Evolutionary conservation across 495 filamentous ascomycete genomes (phyloP).

Genomic region (Margaritispora aquatica): DNA sequence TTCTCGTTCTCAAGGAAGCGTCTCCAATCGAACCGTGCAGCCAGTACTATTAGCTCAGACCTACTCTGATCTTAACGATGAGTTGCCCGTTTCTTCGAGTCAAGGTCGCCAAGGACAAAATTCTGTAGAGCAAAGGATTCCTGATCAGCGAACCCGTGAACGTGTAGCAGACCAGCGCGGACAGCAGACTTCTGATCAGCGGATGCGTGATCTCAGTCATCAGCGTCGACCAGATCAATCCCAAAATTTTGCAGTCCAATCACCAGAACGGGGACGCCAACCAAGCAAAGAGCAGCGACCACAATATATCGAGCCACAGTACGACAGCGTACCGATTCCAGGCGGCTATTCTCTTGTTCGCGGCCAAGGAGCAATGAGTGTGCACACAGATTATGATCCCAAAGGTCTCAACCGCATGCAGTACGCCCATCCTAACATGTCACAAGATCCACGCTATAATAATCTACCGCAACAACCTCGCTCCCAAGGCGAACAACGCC

Average conservation of each 20-base stretch:
- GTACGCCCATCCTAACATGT: too few relatives aligned
- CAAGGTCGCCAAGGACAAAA: not conserved
- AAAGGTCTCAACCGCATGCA: constrained; percentile 14
- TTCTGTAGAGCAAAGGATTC: too few relatives aligned
- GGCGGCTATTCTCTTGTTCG: constrained; percentile 20
- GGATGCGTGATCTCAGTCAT: not conserved
- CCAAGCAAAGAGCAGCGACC: constrained; percentile 6
- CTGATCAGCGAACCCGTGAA: not conserved
- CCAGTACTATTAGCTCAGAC: constrained; percentile 9
- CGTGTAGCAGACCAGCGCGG: not conserved
- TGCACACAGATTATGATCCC: constrained; percentile 21
- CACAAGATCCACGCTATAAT: too few relatives aligned
- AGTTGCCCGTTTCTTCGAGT: not conserved
- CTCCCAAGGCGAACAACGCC: not conserved
- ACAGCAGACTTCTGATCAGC: not conserved
- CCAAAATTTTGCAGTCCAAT: not conserved
- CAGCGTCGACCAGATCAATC: too few relatives aligned
- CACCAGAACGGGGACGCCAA: constrained; percentile 16
- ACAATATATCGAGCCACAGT: constrained; percentile 13
- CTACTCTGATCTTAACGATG: constrained; percentile 17
- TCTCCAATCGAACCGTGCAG: constrained; percentile 3
- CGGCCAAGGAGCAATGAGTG: constrained; percentile 15
- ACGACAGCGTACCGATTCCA: constrained; percentile 23
- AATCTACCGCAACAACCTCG: not conserved
- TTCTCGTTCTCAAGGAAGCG: constrained; percentile 8